Evolutionary conservation across 495 filamentous ascomycete species (phyloP).

Genomic region (Lasiosphaeria miniovina): DNA sequence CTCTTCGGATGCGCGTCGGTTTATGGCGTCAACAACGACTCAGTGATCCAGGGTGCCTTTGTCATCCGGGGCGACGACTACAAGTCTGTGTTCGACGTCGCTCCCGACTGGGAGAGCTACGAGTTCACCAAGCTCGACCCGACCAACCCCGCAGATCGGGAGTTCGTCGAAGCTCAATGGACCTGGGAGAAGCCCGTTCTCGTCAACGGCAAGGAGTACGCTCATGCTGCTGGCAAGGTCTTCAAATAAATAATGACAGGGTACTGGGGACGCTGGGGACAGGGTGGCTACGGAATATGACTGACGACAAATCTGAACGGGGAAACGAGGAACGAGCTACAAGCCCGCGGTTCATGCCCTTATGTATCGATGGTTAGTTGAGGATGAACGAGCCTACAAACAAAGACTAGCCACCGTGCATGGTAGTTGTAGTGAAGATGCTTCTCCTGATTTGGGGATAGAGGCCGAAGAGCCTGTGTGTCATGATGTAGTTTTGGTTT

Average conservation of each 20-base stretch:
- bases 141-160: constrained; percentile 74
- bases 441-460: constrained; percentile 2
- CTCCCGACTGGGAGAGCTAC: constrained; percentile 96
- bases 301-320: constrained; percentile 30
- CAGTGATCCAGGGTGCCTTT: constrained; percentile 86
- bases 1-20: constrained; percentile 91
- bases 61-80: constrained; percentile 88
- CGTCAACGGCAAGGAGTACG: constrained; percentile 76
- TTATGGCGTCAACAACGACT: constrained; percentile 83
- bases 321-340: constrained; percentile 21
- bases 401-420: constrained; percentile 22
- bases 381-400: constrained; percentile 26
- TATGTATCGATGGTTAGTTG: constrained; percentile 26
- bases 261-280: constrained; percentile 3
- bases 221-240: constrained; percentile 78
- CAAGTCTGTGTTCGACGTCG: constrained; percentile 86
- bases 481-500: background rate
- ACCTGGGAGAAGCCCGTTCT: constrained; percentile 74
- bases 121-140: constrained; percentile 92
- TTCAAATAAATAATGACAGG: constrained; percentile 75
- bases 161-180: constrained; percentile 85
- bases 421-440: constrained; percentile 13
- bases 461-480: background rate
- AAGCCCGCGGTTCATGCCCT: constrained; percentile 26
- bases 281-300: constrained; percentile 33